These are phyloP conservation scores for Cytauxzoon felis DNA, from an alignment of 169 alveolate genomes.

Conservation along the genomic window DNA sequence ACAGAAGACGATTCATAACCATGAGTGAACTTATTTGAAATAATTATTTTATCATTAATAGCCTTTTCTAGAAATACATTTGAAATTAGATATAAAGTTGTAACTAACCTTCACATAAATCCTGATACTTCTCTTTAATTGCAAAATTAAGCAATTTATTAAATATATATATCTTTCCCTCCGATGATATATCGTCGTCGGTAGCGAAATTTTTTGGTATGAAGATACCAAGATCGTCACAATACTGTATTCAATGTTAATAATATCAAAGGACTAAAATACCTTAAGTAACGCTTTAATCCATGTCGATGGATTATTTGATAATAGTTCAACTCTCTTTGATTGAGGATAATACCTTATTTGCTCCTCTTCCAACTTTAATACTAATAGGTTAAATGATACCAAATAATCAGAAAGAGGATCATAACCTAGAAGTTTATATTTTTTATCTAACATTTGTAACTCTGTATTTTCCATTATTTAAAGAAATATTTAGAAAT, in stretches of 20 bases:
- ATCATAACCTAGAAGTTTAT: conserved; percentile 9
- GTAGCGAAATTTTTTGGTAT: neutral
- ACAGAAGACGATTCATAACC: too few relatives aligned
- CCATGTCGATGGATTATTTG: neutral
- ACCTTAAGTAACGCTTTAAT: conserved; percentile 11
- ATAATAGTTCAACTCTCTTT: conserved; percentile 7
- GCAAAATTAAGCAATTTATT: conserved; percentile 8
- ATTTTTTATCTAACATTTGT: neutral
- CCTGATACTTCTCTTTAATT: conserved; percentile 12
- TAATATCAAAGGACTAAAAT: neutral
- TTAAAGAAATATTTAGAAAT: too few relatives aligned
- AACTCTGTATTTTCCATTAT: neutral
- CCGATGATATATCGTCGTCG: neutral
- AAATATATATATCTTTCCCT: neutral
- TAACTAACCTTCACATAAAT: conserved; percentile 14
- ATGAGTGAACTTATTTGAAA: too few relatives aligned
- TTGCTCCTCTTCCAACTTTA: conserved; percentile 39
- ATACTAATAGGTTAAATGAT: conserved; percentile 15
- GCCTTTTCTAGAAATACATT: too few relatives aligned
- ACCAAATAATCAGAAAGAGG: neutral
- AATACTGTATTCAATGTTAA: conserved; percentile 6
- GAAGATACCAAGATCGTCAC: conserved; percentile 8
- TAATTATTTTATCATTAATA: too few relatives aligned
- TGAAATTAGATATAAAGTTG: neutral
- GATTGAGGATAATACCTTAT: conserved; percentile 9